Conservation (phyloP, 345 rosid genomes). For the Aurinia saxatilis region DNA sequence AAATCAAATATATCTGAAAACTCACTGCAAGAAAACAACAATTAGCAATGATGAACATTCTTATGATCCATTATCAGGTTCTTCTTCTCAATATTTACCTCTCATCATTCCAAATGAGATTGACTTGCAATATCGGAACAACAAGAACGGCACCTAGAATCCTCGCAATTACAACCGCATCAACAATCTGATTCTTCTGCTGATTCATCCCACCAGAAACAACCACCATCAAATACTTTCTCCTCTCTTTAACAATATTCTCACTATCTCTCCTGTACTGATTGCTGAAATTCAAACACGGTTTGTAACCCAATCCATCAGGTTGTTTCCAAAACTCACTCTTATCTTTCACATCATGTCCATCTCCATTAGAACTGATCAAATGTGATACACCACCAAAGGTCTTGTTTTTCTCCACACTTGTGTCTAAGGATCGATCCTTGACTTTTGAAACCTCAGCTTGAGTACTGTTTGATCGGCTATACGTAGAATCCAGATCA, state of each 20-base stretch:
- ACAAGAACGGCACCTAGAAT: conserved; percentile 93
- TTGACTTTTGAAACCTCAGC: not conserved
- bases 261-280: conserved; percentile 49
- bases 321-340: conserved; percentile 93
- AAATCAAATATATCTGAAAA: conserved; percentile 91
- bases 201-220: conserved; percentile 96
- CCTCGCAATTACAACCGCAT: conserved; percentile 93
- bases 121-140: conserved; percentile 90
- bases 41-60: conserved; percentile 1
- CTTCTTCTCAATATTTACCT: conserved; percentile 37
- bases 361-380: conserved; percentile 1
- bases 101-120: conserved; percentile 98
- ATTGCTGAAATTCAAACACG: conserved; percentile 55
- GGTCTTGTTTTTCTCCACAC: conserved; percentile 10
- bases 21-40: conserved; percentile 60
- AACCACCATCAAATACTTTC: conserved; percentile 73
- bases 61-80: not conserved
- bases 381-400: conserved; percentile 13
- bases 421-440: conserved; percentile 5
- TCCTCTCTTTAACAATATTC: conserved; percentile 36
- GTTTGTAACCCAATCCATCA: conserved; percentile 79
- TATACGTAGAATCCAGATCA: conserved; percentile 23
- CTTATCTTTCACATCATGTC: conserved; percentile 7
- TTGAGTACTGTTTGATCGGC: conserved; percentile 1
- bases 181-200: conserved; percentile 99